Evolutionary conservation across 2,329 filamentous ascomycete genomes (phyloP), one percentile per base, ranked within the genome.

Genomic region (Microcyclospora pomicola): DNA sequence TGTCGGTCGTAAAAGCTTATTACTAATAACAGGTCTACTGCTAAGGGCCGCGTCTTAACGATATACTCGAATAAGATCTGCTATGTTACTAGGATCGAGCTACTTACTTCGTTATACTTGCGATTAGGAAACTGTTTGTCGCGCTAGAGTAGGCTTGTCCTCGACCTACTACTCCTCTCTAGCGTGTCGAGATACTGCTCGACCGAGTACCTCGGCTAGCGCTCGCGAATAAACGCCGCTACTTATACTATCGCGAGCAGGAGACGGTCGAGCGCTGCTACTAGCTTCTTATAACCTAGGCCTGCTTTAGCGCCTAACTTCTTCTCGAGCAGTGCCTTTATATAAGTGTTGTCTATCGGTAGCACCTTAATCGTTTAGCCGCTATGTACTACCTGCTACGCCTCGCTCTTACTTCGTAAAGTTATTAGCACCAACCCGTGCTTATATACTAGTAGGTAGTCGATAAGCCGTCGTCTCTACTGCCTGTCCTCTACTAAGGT

Each of bases 1-100:
- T 42, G 38, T 7, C 52, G 50, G 36, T 69, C 56, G 43, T 65
- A 69, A 40, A 65, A 62, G 52, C 64, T 66, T 60, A 69, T 62
- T 5, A 69, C 52, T 1, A 62, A 64, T 0, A 71, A 43, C 9
- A 69, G 46, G 12, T 64, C 47, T 2, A 65, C 54, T 7, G 66
- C 67, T 4, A 42, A 44, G 15, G 27, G 19, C 15, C 38, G 31
- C 2, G 12, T 33, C 4, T 28, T 10, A 9, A 34, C 34, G 11
- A 50, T 42, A 12, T 49, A 42, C n/a, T 51, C 43, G 33, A 53
- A 51, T 1, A 43, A 50, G 24, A 50, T 49, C 28, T 48, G 41
- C 47, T 45, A 51, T 2, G 49, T 49, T 5, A 39, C 15, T 3
- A 52, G n/a, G 24, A 52, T 42, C n/a, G 42, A 45, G 40, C 45